phyloP scores from a whole-genome alignment of 306 rosid genomes.

The Lupinus albus region DNA sequence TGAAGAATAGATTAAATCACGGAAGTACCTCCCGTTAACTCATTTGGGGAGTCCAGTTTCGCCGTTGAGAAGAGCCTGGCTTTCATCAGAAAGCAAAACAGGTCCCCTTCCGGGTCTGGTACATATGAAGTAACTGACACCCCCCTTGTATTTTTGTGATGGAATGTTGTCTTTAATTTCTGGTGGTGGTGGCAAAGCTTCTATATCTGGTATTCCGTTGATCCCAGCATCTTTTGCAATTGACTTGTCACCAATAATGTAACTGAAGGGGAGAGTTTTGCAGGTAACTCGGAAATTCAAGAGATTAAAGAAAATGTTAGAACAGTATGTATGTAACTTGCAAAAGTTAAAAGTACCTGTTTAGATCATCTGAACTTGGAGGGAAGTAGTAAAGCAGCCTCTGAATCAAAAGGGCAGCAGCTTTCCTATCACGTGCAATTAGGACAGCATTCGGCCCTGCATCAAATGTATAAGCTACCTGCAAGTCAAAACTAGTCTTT shows the following conservation, averaged over 20 bases:
- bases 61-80: conserved; percentile 72
- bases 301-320: conserved; percentile 32
- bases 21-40: conserved; percentile 29
- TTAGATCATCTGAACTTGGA: conserved; percentile 76
- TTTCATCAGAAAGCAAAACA: conserved; percentile 69
- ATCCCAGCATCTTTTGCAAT: conserved; percentile 85
- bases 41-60: conserved; percentile 84
- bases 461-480: conserved; percentile 99
- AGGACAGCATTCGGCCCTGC: conserved; percentile 98
- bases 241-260: conserved; percentile 81
- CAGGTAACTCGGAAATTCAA: conserved; percentile 33
- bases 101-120: conserved; percentile 97
- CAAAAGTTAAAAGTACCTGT: conserved; percentile 57
- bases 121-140: conserved; percentile 92
- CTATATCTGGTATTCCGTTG: conserved; percentile 58
- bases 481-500: conserved; percentile 33
- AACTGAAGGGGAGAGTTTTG: conserved; percentile 55
- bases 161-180: conserved; percentile 71
- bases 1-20: conserved; percentile 39
- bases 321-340: conserved; percentile 33
- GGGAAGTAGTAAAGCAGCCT: conserved; percentile 89
- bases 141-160: conserved; percentile 75
- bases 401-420: conserved; percentile 81
- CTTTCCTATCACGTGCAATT: conserved; percentile 80
- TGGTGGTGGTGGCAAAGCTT: conserved; percentile 73